Conservation (phyloP, 345 rosid genomes). For the Mallotus nudiflorus region DNA sequence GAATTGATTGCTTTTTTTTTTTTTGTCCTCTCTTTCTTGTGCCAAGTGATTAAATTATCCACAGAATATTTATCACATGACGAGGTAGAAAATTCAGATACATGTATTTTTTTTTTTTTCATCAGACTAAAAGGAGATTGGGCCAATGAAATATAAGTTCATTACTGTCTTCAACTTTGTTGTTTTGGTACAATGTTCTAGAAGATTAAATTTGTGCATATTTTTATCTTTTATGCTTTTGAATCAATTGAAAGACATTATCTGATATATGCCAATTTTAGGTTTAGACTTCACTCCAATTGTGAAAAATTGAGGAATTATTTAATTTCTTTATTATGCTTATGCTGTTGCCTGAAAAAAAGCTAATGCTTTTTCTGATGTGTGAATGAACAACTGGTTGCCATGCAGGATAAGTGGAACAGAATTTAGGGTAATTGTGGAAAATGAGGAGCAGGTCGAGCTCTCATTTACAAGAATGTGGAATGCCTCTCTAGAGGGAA, state of each 20-base stretch:
- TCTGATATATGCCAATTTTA: conserved; percentile 3
- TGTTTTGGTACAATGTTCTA: neutral
- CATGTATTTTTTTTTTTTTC: neutral
- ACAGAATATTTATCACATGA: conserved; percentile 2
- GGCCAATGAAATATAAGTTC: neutral
- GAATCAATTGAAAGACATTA: too few species aligned
- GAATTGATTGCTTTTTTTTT: conserved; percentile 4
- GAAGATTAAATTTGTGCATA: neutral
- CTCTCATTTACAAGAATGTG: conserved; percentile 34
- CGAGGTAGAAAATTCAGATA: neutral
- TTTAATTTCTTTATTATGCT: neutral
- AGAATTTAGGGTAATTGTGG: conserved; percentile 20
- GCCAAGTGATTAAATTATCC: neutral
- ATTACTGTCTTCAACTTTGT: neutral
- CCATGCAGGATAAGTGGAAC: conserved; percentile 38
- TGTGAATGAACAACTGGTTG: conserved; percentile 18
- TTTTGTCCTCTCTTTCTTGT: too few species aligned
- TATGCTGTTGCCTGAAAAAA: neutral
- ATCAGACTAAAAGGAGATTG: neutral
- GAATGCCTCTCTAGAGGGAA: conserved; percentile 26
- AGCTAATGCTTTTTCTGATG: conserved; percentile 8
- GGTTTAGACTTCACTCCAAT: neutral
- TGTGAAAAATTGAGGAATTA: neutral
- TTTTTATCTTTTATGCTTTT: neutral
- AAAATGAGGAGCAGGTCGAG: conserved; percentile 35